These are phyloP conservation scores for Eremomyces bilateralis DNA, from an alignment of 495 filamentous ascomycete species.

Conservation along the genomic window DNA sequence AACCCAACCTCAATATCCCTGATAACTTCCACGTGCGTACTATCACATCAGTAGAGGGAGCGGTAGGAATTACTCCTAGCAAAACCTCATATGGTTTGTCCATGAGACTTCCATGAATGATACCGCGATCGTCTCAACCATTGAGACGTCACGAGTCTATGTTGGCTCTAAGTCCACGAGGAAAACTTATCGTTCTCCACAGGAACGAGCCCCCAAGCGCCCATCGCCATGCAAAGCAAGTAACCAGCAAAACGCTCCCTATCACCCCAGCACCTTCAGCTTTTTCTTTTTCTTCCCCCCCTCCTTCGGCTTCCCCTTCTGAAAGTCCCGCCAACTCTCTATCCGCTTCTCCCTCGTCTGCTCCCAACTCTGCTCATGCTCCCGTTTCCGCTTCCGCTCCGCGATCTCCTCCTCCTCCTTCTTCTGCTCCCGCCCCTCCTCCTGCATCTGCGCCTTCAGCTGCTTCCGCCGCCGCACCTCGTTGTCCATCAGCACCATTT, in stretches of 20 bases:
- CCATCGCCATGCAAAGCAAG: too few relatives aligned
- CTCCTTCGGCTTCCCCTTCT: conserved; percentile 34
- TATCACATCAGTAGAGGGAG: too few relatives aligned
- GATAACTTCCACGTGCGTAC: too few relatives aligned
- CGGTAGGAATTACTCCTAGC: too few relatives aligned
- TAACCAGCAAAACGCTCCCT: background rate
- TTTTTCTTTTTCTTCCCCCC: conserved; percentile 79
- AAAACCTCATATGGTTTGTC: too few relatives aligned
- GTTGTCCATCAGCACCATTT: conserved; percentile 77
- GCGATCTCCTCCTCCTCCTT: conserved; percentile 74
- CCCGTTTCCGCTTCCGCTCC: conserved; percentile 73
- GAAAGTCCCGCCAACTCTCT: conserved; percentile 82
- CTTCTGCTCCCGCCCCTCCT: conserved; percentile 81
- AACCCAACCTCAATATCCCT: too few relatives aligned
- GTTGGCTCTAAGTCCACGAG: too few relatives aligned
- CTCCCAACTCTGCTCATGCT: conserved; percentile 88
- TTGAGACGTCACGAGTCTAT: too few relatives aligned
- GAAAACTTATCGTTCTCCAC: too few relatives aligned
- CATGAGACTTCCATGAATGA: too few relatives aligned
- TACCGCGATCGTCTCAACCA: too few relatives aligned
- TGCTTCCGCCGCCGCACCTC: conserved; percentile 68
- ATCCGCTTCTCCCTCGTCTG: conserved; percentile 76
- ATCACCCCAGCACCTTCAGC: conserved; percentile 55
- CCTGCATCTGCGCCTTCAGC: conserved; percentile 83
- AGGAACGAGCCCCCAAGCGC: too few relatives aligned